phyloP scores from a whole-genome alignment of 306 rosid species.

The Cicer cuneatum region DNA sequence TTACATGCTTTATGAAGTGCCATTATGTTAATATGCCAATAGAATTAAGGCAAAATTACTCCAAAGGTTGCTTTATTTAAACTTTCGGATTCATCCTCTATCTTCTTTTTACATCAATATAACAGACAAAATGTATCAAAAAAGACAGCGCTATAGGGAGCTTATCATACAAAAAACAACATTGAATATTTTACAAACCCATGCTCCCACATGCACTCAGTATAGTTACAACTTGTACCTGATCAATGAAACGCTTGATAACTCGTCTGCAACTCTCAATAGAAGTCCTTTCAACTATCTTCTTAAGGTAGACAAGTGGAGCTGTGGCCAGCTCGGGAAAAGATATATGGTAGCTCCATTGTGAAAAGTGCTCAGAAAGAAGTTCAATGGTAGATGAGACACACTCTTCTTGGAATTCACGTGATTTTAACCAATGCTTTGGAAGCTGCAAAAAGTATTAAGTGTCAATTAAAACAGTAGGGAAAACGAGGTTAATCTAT shows the following conservation, averaged over 20 bases:
- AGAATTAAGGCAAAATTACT: too few relatives aligned
- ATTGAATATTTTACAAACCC: too few relatives aligned
- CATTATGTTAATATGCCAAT: not conserved
- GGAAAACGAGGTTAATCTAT: conserved; percentile 11
- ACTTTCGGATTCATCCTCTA: too few relatives aligned
- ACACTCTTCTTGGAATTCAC: conserved; percentile 73
- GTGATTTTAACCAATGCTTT: conserved; percentile 85
- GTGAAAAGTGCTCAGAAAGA: conserved; percentile 79
- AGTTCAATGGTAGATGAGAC: conserved; percentile 78
- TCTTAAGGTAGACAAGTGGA: conserved; percentile 75
- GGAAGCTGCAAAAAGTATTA: conserved; percentile 71
- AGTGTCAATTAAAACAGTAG: conserved; percentile 39
- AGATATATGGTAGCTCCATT: conserved; percentile 87
- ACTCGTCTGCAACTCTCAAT: conserved; percentile 73
- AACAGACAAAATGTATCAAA: not conserved
- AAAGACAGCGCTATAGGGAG: not conserved
- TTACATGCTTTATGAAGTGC: not conserved
- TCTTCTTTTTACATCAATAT: not conserved
- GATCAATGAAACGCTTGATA: conserved; percentile 82
- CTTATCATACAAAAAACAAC: not conserved
- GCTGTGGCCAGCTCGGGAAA: conserved; percentile 88
- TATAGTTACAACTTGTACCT: conserved; percentile 57
- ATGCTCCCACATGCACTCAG: not conserved
- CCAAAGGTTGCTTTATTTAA: too few relatives aligned
- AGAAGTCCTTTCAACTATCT: conserved; percentile 66